These are phyloP conservation scores for Floccularia luteovirens DNA, from an alignment of 768 basidiomycete species.

Conservation along the genomic window DNA sequence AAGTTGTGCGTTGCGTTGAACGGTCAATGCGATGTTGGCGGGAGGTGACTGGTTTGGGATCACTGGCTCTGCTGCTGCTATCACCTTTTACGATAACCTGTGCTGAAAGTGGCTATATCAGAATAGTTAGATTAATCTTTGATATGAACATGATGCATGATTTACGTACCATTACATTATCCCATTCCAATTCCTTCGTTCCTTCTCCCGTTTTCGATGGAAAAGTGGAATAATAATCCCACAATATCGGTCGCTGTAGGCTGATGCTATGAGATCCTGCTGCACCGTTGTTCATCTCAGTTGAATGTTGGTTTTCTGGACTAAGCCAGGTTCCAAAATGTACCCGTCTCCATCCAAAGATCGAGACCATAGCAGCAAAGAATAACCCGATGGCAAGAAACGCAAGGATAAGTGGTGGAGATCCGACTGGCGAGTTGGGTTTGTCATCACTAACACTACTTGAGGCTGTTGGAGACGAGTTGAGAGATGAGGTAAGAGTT, in stretches of 20 bases:
- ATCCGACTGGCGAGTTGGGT: slow-evolving; percentile 19
- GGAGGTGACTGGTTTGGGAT: too few relatives aligned
- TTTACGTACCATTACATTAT: slow-evolving; percentile 30
- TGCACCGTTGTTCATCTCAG: neutral
- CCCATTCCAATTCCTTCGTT: too few relatives aligned
- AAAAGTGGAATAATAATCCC: slow-evolving; percentile 46
- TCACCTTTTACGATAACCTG: too few relatives aligned
- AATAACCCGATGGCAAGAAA: slow-evolving; percentile 56
- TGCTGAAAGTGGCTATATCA: slow-evolving; percentile 3
- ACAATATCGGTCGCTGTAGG: slow-evolving; percentile 28
- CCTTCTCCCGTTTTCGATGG: too few relatives aligned
- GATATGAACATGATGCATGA: slow-evolving; percentile 4
- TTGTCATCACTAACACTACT: slow-evolving; percentile 1
- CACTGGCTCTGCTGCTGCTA: too few relatives aligned
- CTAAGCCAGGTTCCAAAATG: slow-evolving; percentile 8
- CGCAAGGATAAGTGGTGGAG: slow-evolving; percentile 50
- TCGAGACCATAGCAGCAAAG: slow-evolving; percentile 34
- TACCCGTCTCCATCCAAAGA: slow-evolving; percentile 39
- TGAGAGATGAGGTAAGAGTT: slow-evolving; percentile 6
- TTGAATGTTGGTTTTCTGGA: neutral
- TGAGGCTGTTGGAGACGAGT: slow-evolving; percentile 5
- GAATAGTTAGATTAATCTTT: slow-evolving; percentile 6
- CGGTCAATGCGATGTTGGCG: too few relatives aligned
- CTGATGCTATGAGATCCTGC: neutral
- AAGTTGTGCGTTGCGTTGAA: too few relatives aligned